phyloP scores from a whole-genome alignment of 176 grass and related monocot genomes.

The Aegilops speltoides region DNA sequence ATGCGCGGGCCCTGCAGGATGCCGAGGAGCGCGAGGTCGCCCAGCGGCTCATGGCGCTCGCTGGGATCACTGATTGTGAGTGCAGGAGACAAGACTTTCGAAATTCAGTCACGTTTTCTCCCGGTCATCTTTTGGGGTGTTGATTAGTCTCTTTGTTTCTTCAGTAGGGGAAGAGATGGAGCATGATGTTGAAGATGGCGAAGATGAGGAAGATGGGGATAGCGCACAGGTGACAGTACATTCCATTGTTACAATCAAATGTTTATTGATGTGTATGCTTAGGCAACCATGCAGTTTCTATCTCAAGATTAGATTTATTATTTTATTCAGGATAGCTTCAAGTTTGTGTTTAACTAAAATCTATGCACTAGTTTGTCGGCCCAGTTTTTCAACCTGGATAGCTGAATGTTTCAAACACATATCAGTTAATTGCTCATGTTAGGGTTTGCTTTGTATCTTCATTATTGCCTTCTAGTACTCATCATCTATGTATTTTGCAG shows the following conservation, averaged over 20 bases:
- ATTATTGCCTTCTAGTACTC: not conserved
- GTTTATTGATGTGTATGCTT: not conserved
- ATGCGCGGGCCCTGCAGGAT: conserved; percentile 73
- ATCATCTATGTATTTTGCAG: not conserved
- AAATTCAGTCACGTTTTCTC: not conserved
- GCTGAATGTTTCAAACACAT: not conserved
- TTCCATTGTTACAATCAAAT: not conserved
- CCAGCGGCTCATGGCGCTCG: conserved; percentile 67
- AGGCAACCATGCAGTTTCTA: not conserved
- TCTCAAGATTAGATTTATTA: not conserved
- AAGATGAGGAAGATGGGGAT: conserved; percentile 51
- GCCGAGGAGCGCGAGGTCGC: conserved; percentile 69
- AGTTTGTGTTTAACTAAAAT: not conserved
- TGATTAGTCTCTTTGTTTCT: not conserved
- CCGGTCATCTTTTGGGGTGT: not conserved
- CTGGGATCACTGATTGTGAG: conserved; percentile 73
- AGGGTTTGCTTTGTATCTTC: not conserved
- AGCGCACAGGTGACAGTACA: conserved; percentile 48
- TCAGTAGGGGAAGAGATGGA: conserved; percentile 62
- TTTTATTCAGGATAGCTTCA: not conserved
- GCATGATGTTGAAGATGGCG: conserved; percentile 32
- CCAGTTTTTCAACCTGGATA: not conserved
- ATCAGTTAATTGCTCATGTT: conserved; percentile 2
- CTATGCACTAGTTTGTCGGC: not conserved
- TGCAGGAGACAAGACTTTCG: not conserved